phyloP scores from a whole-genome alignment of 2,329 filamentous ascomycete genomes.

The Nectriaceae sp. region DNA sequence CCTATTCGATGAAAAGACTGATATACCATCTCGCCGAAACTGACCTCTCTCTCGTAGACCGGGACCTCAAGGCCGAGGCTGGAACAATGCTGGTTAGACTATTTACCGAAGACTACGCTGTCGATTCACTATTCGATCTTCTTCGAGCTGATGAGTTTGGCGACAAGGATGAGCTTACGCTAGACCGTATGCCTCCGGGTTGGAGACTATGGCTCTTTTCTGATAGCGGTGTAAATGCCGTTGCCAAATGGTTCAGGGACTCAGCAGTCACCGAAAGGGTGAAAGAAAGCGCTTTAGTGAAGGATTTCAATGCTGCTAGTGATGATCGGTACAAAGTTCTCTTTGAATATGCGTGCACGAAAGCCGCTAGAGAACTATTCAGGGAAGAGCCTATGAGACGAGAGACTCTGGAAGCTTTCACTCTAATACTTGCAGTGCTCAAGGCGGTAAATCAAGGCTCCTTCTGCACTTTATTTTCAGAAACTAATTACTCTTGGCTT shows the following conservation, averaged over 20 bases:
- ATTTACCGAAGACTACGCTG: conserved; percentile 7
- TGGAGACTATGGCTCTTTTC: conserved; percentile 2
- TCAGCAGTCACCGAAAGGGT: conserved; percentile 12
- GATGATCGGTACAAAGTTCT: not conserved
- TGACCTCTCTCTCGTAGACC: conserved; percentile 11
- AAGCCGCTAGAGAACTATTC: not conserved
- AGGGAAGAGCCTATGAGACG: not conserved
- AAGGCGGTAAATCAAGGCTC: not conserved
- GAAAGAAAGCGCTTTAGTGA: conserved; percentile 6
- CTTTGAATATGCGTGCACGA: not conserved
- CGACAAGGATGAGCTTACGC: not conserved
- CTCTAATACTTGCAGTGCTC: not conserved
- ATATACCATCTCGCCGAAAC: conserved; percentile 1
- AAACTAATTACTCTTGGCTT: not conserved
- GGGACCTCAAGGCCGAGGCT: conserved; percentile 7
- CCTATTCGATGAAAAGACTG: not conserved
- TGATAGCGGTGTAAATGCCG: not conserved
- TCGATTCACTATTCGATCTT: conserved; percentile 4
- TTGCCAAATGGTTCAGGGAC: conserved; percentile 13
- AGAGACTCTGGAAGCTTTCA: not conserved
- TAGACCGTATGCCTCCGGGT: not conserved
- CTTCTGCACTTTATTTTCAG: not conserved
- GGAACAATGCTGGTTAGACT: conserved; percentile 9
- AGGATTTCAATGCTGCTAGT: not conserved
- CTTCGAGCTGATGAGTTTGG: not conserved